Base-by-base conservation (phyloP, 2,329 filamentous ascomycete genomes). In the Emmonsia crescens region DNA sequence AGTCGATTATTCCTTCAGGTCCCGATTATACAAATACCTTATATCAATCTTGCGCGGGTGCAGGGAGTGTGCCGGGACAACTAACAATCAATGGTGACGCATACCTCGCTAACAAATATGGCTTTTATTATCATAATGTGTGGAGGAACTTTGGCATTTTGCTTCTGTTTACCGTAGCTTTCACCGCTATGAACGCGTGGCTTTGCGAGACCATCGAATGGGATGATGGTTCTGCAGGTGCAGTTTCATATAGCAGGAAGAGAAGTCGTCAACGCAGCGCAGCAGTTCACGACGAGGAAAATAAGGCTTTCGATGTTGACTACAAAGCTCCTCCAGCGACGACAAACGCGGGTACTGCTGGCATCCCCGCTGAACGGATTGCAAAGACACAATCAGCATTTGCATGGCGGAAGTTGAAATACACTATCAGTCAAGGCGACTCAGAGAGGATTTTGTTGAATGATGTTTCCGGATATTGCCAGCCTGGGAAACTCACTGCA, bases 111-210 rank as follows among this genome's bases (percentile, higher is more conserved):
- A 76, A 75, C 0, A 76, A 78, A 6, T 87, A 80, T 70, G 77
- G 78, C 16, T 74, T 72, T 65, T 77, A 78, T 5, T 76, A 82
- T 33, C 75, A 73, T n/a, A 76, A 86, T 66, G 73, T 86, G 0
- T 86, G 84, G 78, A 83, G 88, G 2, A 89, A 91, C 69, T 89
- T 89, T 68, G 88, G 86, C 16, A 85, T 91, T 2, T 74, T 92
- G 0, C 84, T 90, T 65, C 88, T 85, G 0, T 92, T 89, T 65
- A 82, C 84, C 0, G 76, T 89, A 1, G 80, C 87, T 3, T 93
- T 90, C 68, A 81, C 93, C 16, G 67, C 83, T 2, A 72, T 89
- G 24, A 91, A 88, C 0, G 82, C 86, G 6, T 68, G 87, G 42
- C 84, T 85, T 0, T 86, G 85, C 38, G 89, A 92, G 67, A 66